Evolutionary conservation across 768 basidiomycete genomes (phyloP), one percentile per base, ranked within the genome.

Genomic region (Tulasnella sp.): DNA sequence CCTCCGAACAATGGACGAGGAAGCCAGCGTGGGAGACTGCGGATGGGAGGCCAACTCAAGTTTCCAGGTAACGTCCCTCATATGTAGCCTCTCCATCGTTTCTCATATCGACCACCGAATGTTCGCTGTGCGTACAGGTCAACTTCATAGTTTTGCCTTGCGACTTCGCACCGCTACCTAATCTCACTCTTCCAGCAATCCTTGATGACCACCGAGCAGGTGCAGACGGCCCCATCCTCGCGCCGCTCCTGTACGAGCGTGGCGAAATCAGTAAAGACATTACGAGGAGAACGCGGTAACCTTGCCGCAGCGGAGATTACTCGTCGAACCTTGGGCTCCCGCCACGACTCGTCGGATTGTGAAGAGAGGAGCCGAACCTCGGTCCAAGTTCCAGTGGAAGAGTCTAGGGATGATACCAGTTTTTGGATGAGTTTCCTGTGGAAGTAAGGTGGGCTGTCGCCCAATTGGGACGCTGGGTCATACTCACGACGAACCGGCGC

Each of bases 121-220:
- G 27, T 72, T 78, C 80, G 27, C 80, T 56, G 42, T 31, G 40
- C 21, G 16, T 52, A 38, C 75, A 87, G 86, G 82, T 91, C 80
- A 96, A 98, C 85, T 97, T 98, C 84, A 89, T 98, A 56, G 85
- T 98, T 34, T 88, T 98, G 1, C 93, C 97, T 9, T 98, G 96
- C 83, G 97, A 98, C 84, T 94, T 98, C 74, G 88, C 96, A 31
- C 92, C 96, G 12, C 92, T 95, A 0, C 86, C 91, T 0, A 86
- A 89, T 0, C 88, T 98, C n/a, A 87, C 92, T 7, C 88, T 98
- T 9, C 88, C 88, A 39, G 86, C 85, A 0, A 85, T 98, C 1
- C 87, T 98, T 68, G 91, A 98, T 85, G 93, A 91, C 83, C 97
- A 96, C 84, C 91, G 97, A 42, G 88, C 89, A 14, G 92, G 95